Evolutionary conservation across 805 yeast genomes (phyloP).

Genomic region (Hanseniaspora meyeri): DNA sequence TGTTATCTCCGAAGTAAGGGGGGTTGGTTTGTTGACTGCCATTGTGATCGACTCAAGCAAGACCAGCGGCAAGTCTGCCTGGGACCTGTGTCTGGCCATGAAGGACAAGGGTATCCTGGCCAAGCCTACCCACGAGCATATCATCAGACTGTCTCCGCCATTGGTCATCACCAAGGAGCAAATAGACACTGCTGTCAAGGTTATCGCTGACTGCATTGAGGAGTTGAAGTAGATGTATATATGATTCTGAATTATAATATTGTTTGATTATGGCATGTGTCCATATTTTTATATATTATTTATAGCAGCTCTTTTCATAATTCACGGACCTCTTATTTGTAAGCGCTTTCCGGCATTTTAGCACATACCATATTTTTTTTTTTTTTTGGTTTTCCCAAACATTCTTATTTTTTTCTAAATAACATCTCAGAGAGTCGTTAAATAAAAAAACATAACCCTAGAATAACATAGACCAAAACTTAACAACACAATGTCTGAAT

Average conservation of each 20-base stretch:
- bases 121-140: conserved; percentile 92
- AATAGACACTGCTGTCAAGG: conserved; percentile 63
- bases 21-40: conserved; percentile 78
- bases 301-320: too few species aligned
- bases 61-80: conserved; percentile 82
- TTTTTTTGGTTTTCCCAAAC: too few species aligned
- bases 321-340: too few species aligned
- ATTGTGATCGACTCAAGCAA: conserved; percentile 77
- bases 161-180: conserved; percentile 82
- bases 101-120: conserved; percentile 82
- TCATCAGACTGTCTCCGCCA: conserved; percentile 93
- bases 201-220: conserved; percentile 49
- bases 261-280: too few species aligned
- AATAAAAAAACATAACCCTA: too few species aligned
- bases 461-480: too few species aligned
- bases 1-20: conserved; percentile 54
- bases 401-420: too few species aligned
- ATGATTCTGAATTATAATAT: not conserved
- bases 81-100: conserved; percentile 90
- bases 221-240: conserved; percentile 15
- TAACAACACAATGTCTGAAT: too few species aligned
- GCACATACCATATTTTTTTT: too few species aligned
- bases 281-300: too few species aligned
- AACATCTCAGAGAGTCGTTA: too few species aligned
- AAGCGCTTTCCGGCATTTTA: too few species aligned